These are phyloP conservation scores for Nakaseomyces glabratus DNA, from an alignment of 1,139 yeast species.

Conservation along the genomic window DNA sequence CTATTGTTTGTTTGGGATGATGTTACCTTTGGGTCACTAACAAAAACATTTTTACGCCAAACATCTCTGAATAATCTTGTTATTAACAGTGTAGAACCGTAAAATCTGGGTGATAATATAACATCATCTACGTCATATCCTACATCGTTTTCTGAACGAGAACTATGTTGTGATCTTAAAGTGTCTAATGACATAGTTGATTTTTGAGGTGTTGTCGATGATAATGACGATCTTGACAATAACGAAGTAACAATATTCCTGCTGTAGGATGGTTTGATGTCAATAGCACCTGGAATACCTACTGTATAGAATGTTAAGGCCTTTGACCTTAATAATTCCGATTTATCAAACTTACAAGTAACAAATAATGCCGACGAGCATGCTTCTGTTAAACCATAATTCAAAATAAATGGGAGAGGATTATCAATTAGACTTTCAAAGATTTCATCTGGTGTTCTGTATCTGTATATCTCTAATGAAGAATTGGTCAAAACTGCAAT, in stretches of 20 bases:
- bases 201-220: conserved; percentile 22
- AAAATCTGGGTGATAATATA: conserved; percentile 80
- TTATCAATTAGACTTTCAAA: conserved; percentile 58
- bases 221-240: conserved; percentile 20
- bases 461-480: conserved; percentile 68
- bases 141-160: conserved; percentile 9
- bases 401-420: conserved; percentile 41
- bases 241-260: conserved; percentile 26
- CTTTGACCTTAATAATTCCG: conserved; percentile 40
- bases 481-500: conserved; percentile 76
- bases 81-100: conserved; percentile 76
- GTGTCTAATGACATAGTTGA: conserved; percentile 9
- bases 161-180: conserved; percentile 5
- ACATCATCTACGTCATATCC: conserved; percentile 52
- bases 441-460: conserved; percentile 71
- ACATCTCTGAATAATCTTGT: conserved; percentile 68
- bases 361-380: conserved; percentile 80
- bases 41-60: conserved; percentile 71
- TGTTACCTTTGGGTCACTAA: conserved; percentile 33
- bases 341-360: conserved; percentile 62
- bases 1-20: conserved; percentile 11
- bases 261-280: conserved; percentile 32
- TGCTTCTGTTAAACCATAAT: conserved; percentile 64
- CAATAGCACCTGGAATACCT: conserved; percentile 34
- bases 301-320: conserved; percentile 34